These are phyloP conservation scores for Aspergillus sp. DNA, from an alignment of 2,329 filamentous ascomycete species.

Conservation along the genomic window DNA sequence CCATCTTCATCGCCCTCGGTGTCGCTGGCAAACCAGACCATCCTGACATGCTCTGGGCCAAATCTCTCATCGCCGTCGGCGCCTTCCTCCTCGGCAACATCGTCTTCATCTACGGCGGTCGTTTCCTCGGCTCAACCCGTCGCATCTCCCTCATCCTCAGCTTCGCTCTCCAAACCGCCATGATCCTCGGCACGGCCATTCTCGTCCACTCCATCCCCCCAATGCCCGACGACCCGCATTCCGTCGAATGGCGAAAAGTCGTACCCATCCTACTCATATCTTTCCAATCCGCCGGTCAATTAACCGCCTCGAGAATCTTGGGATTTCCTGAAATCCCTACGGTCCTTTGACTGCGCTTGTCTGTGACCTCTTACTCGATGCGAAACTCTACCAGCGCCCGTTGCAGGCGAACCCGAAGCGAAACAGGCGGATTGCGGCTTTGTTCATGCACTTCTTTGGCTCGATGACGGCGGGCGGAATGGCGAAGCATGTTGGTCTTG, in stretches of 20 bases:
- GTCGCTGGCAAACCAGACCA: conserved; percentile 14
- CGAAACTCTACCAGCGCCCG: conserved; percentile 6
- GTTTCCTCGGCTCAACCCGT: conserved; percentile 16
- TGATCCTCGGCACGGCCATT: conserved; percentile 21
- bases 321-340: conserved; percentile 28
- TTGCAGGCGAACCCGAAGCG: conserved; percentile 10
- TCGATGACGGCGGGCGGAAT: conserved; percentile 26
- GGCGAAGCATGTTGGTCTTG: conserved; percentile 20
- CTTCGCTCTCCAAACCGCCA: conserved; percentile 24
- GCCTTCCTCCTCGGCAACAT: conserved; percentile 25
- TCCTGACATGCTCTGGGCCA: conserved; percentile 25
- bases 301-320: conserved; percentile 25
- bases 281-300: conserved; percentile 31
- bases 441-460: conserved; percentile 23
- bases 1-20: conserved; percentile 30
- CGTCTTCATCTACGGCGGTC: conserved; percentile 23
- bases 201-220: conserved; percentile 16
- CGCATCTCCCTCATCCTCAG: conserved; percentile 25
- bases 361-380: conserved; percentile 19
- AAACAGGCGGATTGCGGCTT: conserved; percentile 16
- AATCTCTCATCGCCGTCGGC: conserved; percentile 25
- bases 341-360: conserved; percentile 25
- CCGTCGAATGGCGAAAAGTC: conserved; percentile 18
- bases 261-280: conserved; percentile 25
- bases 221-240: not conserved